Percentiles rank a stretch among this genome's conserved stretches.
Conservation (phyloP, 768 basidiomycete species). For the Mycena epipterygia region DNA sequence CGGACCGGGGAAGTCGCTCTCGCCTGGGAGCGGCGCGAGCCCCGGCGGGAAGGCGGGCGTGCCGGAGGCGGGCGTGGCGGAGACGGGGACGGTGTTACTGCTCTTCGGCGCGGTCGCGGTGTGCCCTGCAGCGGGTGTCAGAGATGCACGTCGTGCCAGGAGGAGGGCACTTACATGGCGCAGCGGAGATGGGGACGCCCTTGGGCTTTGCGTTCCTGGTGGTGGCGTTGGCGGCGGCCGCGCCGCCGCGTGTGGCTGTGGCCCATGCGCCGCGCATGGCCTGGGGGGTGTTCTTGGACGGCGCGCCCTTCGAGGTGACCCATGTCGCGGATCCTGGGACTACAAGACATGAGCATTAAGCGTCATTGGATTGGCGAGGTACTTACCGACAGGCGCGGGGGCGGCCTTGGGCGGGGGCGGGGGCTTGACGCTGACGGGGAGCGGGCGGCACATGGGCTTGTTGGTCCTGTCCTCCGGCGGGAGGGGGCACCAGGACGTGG, state of each 20-base stretch:
- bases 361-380: not conserved
- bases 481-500: constrained; percentile 54
- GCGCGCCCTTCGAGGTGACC: constrained; percentile 42
- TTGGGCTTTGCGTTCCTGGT: constrained; percentile 13
- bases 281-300: constrained; percentile 25
- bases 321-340: constrained; percentile 57
- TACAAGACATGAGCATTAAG: constrained; percentile 23
- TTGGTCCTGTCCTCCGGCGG: constrained; percentile 60
- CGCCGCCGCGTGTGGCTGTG: constrained; percentile 9
- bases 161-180: constrained; percentile 20
- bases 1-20: not conserved
- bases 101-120: constrained; percentile 31
- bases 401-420: constrained; percentile 43
- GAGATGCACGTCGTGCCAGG: not conserved
- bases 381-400: constrained; percentile 44
- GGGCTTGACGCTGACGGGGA: constrained; percentile 51
- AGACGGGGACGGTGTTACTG: constrained; percentile 29
- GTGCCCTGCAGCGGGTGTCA: constrained; percentile 30
- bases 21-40: constrained; percentile 2
- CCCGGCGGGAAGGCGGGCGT: constrained; percentile 11
- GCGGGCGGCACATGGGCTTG: constrained; percentile 59
- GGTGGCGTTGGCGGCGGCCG: not conserved
- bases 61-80: not conserved
- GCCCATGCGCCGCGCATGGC: constrained; percentile 40
- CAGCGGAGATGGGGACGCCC: constrained; percentile 12